These are phyloP conservation scores for Anthracocystis panici-leucophaei DNA, from an alignment of 1,284 basidiomycete genomes.

Conservation along the genomic window DNA sequence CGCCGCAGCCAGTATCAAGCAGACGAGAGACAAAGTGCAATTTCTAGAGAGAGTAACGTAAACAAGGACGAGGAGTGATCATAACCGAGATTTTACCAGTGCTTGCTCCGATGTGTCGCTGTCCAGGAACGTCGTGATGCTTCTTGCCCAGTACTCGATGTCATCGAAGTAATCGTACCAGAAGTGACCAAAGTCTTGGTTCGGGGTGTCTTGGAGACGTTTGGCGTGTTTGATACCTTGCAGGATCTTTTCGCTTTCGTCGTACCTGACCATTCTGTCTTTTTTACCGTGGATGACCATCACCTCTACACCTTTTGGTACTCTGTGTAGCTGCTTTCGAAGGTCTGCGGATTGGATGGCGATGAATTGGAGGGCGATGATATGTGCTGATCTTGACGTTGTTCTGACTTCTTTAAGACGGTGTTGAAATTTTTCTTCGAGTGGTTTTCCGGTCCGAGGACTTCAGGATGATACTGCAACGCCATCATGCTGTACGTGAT, in stretches of 20 bases:
- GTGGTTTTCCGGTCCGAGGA: conserved; percentile 17
- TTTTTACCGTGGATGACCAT: conserved; percentile 58
- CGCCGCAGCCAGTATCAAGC: too few species aligned
- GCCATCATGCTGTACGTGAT: conserved; percentile 51
- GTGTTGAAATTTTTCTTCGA: conserved; percentile 26
- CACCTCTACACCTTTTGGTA: too few species aligned
- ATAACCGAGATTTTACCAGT: too few species aligned
- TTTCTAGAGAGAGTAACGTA: too few species aligned
- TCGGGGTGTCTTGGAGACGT: conserved; percentile 21
- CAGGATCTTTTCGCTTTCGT: conserved; percentile 52
- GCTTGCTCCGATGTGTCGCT: too few species aligned
- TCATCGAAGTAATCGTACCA: conserved; percentile 62
- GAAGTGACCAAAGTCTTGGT: conserved; percentile 53
- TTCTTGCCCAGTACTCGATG: conserved; percentile 32
- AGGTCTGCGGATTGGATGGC: conserved; percentile 52
- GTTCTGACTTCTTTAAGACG: conserved; percentile 30
- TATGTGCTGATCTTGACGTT: conserved; percentile 36
- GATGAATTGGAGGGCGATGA: conserved; percentile 54
- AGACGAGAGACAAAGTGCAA: too few species aligned
- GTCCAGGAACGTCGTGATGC: conserved; percentile 51
- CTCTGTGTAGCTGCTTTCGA: conserved; percentile 26
- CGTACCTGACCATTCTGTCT: conserved; percentile 63
- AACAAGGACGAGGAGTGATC: too few species aligned
- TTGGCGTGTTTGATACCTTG: conserved; percentile 49
- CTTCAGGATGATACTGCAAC: conserved; percentile 59